Base-by-base conservation (phyloP, 768 basidiomycete genomes). In the Arthromyces matolae region DNA sequence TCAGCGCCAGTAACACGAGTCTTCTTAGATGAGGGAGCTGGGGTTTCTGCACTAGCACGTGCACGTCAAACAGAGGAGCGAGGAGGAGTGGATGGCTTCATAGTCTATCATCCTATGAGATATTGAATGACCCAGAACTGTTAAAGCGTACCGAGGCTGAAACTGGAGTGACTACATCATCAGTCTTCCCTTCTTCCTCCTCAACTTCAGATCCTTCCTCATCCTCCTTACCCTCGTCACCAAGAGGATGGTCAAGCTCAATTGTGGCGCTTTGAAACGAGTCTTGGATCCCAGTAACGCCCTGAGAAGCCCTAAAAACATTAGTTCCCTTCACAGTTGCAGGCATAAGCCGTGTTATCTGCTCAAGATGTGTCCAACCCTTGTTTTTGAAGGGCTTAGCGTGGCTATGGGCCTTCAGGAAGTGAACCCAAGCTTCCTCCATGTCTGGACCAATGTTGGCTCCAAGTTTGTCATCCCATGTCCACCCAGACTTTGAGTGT, bases 351-450 rank as follows among this genome's bases (percentile, higher is more conserved):
- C 24, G 4, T 0, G 40, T 24, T 27, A 62, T 38, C 29, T 45
- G 54, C 2, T 42, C 24, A 12, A 59, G 51, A 36, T 59, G 55
- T 6, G 46, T 34, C 60, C 61, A 64, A n/a, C 61, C 61, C 24
- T 50, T 35, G 40, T 57, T 58, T 5, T 43, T 36, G 53, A 60
- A 64, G 7, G 51, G 56, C n/a, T 51, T 49, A 2, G 57, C 61
- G 18, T 45, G 35, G 27, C 42, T 42, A 28, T 49, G 12, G n/a
- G 33, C 28, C 42, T 45, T 45, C 19, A 47, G 4, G 25, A 45
- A 49, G 31, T 29, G 31, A 18, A 42, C 48, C 58, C 53, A 60
- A 4, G 37, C 27, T 2, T 27, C 39, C 34, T 48, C 23, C 29
- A 44, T 55, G 5, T 59, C 54, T 1, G 52, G 13, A 14, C 8